A percentile compares a stretch with the other conserved stretches of the same genome.
phyloP scores from a whole-genome alignment of 2,329 filamentous ascomycete species.

The Phialophora verrucosa region DNA sequence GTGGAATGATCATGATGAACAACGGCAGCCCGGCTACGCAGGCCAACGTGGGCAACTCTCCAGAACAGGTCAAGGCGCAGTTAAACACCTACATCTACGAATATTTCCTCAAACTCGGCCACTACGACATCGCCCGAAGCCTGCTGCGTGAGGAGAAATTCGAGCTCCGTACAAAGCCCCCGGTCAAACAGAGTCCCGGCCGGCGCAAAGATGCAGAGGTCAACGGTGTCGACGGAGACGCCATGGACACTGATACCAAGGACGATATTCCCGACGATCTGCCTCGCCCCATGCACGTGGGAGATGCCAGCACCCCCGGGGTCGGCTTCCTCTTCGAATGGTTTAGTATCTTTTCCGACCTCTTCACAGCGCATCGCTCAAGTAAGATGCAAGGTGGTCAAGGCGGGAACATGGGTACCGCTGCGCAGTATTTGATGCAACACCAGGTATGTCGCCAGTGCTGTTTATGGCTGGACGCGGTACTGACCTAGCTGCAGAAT shows the following conservation, averaged over 20 bases:
- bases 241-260: conserved; percentile 83
- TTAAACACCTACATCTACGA: conserved; percentile 73
- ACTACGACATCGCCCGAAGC: conserved; percentile 81
- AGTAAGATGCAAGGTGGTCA: conserved; percentile 60
- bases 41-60: conserved; percentile 46
- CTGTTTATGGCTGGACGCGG: conserved; percentile 13
- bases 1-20: conserved; percentile 59
- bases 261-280: conserved; percentile 80
- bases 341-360: conserved; percentile 98
- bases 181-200: conserved; percentile 71
- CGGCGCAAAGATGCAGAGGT: conserved; percentile 71
- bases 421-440: conserved; percentile 78
- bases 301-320: conserved; percentile 68
- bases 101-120: conserved; percentile 80
- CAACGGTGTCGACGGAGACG: conserved; percentile 74
- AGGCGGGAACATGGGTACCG: conserved; percentile 42
- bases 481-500: conserved; percentile 29
- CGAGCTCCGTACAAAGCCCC: conserved; percentile 62
- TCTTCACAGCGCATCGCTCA: conserved; percentile 80
- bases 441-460: conserved; percentile 70
- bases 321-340: conserved; percentile 84
- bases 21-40: conserved; percentile 52
- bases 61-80: conserved; percentile 46
- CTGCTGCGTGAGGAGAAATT: conserved; percentile 67
- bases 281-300: conserved; percentile 63